Evolutionary conservation across 2,329 filamentous ascomycete species (phyloP).

Genomic region (Fusarium citri): DNA sequence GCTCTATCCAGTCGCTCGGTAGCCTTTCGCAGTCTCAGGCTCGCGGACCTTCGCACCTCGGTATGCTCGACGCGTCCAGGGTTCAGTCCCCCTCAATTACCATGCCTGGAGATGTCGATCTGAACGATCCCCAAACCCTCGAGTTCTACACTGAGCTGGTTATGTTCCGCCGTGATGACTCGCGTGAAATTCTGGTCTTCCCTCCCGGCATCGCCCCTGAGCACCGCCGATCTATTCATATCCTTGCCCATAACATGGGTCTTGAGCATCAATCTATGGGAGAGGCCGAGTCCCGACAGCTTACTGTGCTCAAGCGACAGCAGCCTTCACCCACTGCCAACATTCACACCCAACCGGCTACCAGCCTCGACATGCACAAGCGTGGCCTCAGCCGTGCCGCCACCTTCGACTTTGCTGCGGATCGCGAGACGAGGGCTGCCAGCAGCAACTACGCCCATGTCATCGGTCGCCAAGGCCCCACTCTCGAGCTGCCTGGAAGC

Average conservation of each 20-base stretch:
- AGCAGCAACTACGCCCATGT: constrained; percentile 76
- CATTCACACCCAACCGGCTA: constrained; percentile 69
- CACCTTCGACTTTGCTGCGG: constrained; percentile 95
- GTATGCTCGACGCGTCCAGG: constrained; percentile 49
- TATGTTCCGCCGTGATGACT: constrained; percentile 84
- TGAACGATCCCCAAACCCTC: constrained; percentile 90
- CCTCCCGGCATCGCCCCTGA: constrained; percentile 82
- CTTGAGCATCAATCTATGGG: constrained; percentile 92
- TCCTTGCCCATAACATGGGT: constrained; percentile 93
- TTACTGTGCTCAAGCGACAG: constrained; percentile 84
- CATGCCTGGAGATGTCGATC: constrained; percentile 74
- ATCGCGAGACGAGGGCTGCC: constrained; percentile 74
- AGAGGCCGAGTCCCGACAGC: constrained; percentile 85
- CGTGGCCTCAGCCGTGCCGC: constrained; percentile 91
- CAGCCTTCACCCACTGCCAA: constrained; percentile 64
- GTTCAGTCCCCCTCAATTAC: constrained; percentile 23
- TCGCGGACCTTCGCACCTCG: constrained; percentile 58
- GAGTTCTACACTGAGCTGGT: constrained; percentile 91
- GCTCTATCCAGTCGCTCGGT: constrained; percentile 84
- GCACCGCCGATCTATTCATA: constrained; percentile 91
- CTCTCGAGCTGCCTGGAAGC: constrained; percentile 89
- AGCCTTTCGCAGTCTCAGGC: constrained; percentile 73
- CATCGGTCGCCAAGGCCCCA: constrained; percentile 83
- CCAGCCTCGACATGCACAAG: constrained; percentile 80
- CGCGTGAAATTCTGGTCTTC: constrained; percentile 85